These are phyloP conservation scores for Neocatenulostroma microsporum DNA, from an alignment of 2,329 filamentous ascomycete genomes.

Conservation along the genomic window DNA sequence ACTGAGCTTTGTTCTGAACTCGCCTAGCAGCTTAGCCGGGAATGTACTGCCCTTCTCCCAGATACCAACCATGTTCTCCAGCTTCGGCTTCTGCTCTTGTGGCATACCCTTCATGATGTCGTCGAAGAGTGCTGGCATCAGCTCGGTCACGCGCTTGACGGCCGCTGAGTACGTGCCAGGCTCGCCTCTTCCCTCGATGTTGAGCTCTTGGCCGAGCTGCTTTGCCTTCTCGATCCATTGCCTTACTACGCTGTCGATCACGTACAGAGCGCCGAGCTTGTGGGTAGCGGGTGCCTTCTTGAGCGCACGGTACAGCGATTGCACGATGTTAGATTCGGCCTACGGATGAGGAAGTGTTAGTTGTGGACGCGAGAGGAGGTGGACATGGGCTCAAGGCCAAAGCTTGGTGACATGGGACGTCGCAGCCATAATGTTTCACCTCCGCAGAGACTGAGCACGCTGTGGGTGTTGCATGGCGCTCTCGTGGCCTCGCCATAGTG, in stretches of 20 bases:
- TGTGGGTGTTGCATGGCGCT: too few relatives aligned
- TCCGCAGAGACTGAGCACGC: too few relatives aligned
- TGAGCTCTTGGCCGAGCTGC: constrained; percentile 65
- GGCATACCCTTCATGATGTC: constrained; percentile 85
- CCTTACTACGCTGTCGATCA: constrained; percentile 99
- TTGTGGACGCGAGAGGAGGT: neutral
- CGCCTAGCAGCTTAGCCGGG: constrained; percentile 66
- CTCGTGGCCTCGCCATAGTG: neutral
- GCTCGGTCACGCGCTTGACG: constrained; percentile 91
- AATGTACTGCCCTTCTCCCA: constrained; percentile 97
- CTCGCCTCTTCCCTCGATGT: constrained; percentile 60
- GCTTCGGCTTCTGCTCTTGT: constrained; percentile 96
- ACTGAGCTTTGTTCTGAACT: constrained; percentile 62
- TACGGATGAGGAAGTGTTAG: constrained; percentile 34
- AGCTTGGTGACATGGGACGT: too few relatives aligned
- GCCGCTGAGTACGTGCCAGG: constrained; percentile 93
- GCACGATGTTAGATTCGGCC: constrained; percentile 91
- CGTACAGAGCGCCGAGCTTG: constrained; percentile 98
- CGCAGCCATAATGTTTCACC: too few relatives aligned
- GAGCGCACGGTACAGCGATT: constrained; percentile 95
- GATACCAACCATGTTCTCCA: constrained; percentile 90
- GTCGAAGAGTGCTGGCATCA: constrained; percentile 89
- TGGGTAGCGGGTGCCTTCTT: constrained; percentile 90
- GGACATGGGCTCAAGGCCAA: neutral
- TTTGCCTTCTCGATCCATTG: constrained; percentile 97